Conservation (phyloP, 352 stramenopile species). For the Phytophthora capsici region DNA sequence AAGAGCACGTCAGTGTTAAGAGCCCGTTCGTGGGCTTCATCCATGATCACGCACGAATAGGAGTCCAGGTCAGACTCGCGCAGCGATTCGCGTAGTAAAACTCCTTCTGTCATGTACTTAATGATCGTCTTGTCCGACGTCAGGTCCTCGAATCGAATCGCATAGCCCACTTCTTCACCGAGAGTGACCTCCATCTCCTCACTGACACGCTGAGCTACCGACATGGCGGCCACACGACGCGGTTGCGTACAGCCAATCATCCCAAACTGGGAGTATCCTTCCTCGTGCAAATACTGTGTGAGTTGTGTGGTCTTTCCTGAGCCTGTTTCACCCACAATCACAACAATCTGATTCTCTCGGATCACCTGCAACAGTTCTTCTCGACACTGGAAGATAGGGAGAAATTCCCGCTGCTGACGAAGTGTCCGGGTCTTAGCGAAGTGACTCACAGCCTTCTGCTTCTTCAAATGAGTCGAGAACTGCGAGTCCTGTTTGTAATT, state of each 20-base stretch:
- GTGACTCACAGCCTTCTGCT: slow-evolving; percentile 91
- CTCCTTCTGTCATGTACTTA: slow-evolving; percentile 97
- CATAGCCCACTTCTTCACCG: slow-evolving; percentile 91
- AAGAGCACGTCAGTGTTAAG: slow-evolving; percentile 96
- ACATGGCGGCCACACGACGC: slow-evolving; percentile 99
- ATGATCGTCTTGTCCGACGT: slow-evolving; percentile 96
- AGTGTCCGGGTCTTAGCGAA: slow-evolving; percentile 97
- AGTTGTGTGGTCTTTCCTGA: slow-evolving; percentile 98
- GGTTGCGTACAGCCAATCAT: slow-evolving; percentile 98
- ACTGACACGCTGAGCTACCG: slow-evolving; percentile 97
- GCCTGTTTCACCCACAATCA: slow-evolving; percentile 98
- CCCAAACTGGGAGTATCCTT: slow-evolving; percentile 89
- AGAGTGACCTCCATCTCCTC: slow-evolving; percentile 97
- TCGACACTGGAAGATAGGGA: slow-evolving; percentile 96
- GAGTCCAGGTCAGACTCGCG: slow-evolving; percentile 87
- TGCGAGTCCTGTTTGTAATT: slow-evolving; percentile 96
- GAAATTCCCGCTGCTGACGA: slow-evolving; percentile 94
- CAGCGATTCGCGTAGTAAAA: slow-evolving; percentile 94
- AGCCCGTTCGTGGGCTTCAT: slow-evolving; percentile 95
- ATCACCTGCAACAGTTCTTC: slow-evolving; percentile 97
- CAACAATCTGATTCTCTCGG: slow-evolving; percentile 98
- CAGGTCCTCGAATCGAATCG: slow-evolving; percentile 96
- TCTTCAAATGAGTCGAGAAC: slow-evolving; percentile 95
- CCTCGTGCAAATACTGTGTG: slow-evolving; percentile 95
- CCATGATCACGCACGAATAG: slow-evolving; percentile 93